These are phyloP conservation scores for Globisporangium echinulatum DNA, from an alignment of 352 stramenopile species.

Conservation along the genomic window DNA sequence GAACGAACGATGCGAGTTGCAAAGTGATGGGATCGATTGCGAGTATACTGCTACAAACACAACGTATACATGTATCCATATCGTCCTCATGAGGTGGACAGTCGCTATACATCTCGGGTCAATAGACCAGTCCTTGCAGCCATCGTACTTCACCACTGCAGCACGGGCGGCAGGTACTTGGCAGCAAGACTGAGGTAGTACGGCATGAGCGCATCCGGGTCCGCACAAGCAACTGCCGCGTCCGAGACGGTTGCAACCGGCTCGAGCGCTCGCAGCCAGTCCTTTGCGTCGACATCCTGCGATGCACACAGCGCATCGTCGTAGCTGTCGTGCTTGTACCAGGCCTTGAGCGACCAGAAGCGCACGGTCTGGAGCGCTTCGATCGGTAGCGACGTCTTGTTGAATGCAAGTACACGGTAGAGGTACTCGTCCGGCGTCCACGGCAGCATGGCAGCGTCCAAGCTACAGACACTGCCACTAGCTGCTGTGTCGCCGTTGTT, in stretches of 20 bases:
- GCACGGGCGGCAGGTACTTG: conserved; percentile 62
- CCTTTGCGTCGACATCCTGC: conserved; percentile 53
- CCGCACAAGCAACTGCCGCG: conserved; percentile 25
- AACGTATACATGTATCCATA: too few species aligned
- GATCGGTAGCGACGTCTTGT: conserved; percentile 47
- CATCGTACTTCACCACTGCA: conserved; percentile 55
- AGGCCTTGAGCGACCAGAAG: conserved; percentile 72
- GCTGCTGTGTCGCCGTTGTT: not conserved
- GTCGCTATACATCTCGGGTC: too few species aligned
- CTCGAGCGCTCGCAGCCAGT: conserved; percentile 51
- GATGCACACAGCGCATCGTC: conserved; percentile 26
- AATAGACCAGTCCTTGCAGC: too few species aligned
- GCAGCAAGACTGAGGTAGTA: conserved; percentile 62
- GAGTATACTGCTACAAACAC: too few species aligned
- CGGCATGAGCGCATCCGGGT: conserved; percentile 36
- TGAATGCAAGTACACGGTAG: conserved; percentile 54
- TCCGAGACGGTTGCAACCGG: conserved; percentile 35
- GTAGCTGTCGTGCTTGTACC: conserved; percentile 56
- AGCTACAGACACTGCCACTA: conserved; percentile 10
- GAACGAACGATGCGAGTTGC: too few species aligned
- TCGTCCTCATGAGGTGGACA: too few species aligned
- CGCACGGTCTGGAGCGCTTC: conserved; percentile 62
- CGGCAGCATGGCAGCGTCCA: conserved; percentile 44
- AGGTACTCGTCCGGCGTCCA: conserved; percentile 83
- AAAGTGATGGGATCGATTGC: too few species aligned